Conservation (phyloP, 345 rosid species). For the Chamaenerion angustifolium region DNA sequence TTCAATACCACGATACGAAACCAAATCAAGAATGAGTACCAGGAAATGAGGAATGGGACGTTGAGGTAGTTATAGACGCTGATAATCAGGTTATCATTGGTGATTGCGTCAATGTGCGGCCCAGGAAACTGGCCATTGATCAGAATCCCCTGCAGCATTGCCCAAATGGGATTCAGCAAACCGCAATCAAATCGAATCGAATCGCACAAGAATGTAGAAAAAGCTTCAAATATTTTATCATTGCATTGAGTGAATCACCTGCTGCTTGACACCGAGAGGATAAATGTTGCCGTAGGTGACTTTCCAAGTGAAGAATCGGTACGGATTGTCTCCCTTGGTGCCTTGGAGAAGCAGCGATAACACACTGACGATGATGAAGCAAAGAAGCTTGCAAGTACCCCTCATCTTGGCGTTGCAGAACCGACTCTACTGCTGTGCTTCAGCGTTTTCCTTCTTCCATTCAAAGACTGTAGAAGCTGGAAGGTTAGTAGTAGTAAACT, state of each 20-base stretch:
- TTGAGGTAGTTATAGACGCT: slow-evolving; percentile 50
- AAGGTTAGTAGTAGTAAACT: too few relatives aligned
- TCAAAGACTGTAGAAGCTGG: too few relatives aligned
- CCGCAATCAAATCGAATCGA: not conserved
- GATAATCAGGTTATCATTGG: slow-evolving; percentile 50
- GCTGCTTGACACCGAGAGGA: slow-evolving; percentile 88
- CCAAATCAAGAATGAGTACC: slow-evolving; percentile 14
- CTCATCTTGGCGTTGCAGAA: too few relatives aligned
- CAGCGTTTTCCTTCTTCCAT: too few relatives aligned
- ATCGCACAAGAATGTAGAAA: not conserved
- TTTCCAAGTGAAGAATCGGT: slow-evolving; percentile 72
- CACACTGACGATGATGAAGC: slow-evolving; percentile 17
- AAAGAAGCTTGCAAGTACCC: slow-evolving; percentile 11
- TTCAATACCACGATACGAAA: not conserved
- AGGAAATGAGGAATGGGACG: slow-evolving; percentile 56
- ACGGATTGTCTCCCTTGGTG: slow-evolving; percentile 65
- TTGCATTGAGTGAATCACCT: slow-evolving; percentile 20
- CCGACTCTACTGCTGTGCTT: too few relatives aligned
- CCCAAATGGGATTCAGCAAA: not conserved
- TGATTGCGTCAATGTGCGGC: slow-evolving; percentile 53
- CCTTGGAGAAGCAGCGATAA: slow-evolving; percentile 29
- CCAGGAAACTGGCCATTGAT: slow-evolving; percentile 74
- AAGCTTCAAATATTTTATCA: not conserved
- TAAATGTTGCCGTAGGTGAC: slow-evolving; percentile 80
- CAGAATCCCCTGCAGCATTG: slow-evolving; percentile 51